Evolutionary conservation across 768 basidiomycete species (phyloP), one percentile per base, ranked within the genome.

Genomic region (Boletus vinaceobasis): DNA sequence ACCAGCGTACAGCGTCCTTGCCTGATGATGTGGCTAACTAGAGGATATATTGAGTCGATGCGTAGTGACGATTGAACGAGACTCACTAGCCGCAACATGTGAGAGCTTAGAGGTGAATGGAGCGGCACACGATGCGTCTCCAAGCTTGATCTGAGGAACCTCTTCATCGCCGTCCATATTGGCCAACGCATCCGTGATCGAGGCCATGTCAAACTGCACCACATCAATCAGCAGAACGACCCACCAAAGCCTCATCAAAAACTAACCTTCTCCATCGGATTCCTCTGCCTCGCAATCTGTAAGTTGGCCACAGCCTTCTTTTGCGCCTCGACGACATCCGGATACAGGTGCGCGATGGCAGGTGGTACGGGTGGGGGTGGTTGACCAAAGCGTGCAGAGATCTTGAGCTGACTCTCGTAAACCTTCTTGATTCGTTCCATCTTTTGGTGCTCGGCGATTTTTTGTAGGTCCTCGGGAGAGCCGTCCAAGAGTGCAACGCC

Each of bases 1-100:
- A 98, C 97, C 17, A 99, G 84, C 1, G 97, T 99, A 76, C 97
- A 98, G 29, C 97, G 91, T 23, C 97, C 97, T 73, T 98, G 97
- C 19, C 97, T 86, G 61, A 99, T 97, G 69, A 99, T 98, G 68
- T 96, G 94, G 19, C 91, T 88, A 64, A 99, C 93, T 95, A 58
- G 21, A 52, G 3, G n/a, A 48, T 39, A 38, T 32, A 7, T 35
- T 53, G 27, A 58, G 59, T 39, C 3, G 13, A 48, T 2, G 40
- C 23, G 5, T 17, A 7, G 19, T 11, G 4, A 11, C 23, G 27
- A 26, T 6, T 0, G 21, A 36, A 23, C 26, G 9, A 32, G 8
- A 82, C 93, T 63, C 65, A 97, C 95, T 92, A 32, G 97, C 94
- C 61, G 90, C 83, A 48, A 99, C 97, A 68, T 99, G 96, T n/a